Percentiles rank a stretch among this genome's conserved stretches.
These are phyloP conservation scores for Tulasnella sp. DNA, from an alignment of 768 basidiomycete species.

Conservation along the genomic window DNA sequence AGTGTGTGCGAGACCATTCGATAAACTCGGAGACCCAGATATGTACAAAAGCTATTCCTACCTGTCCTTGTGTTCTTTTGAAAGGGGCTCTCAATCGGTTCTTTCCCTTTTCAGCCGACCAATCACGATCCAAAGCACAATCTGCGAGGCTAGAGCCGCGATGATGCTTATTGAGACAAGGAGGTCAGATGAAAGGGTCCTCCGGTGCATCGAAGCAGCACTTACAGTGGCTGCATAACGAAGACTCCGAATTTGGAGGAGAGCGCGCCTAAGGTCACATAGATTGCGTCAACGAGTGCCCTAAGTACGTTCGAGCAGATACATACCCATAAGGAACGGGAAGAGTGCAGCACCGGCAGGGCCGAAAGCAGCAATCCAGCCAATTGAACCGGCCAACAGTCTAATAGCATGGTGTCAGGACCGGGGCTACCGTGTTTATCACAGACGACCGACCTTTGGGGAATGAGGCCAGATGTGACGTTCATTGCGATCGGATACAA, in stretches of 20 bases:
- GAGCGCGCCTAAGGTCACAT: constrained; percentile 29
- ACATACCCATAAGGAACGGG: constrained; percentile 40
- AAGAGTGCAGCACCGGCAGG: constrained; percentile 34
- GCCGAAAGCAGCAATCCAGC: constrained; percentile 27
- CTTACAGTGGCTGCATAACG: constrained; percentile 52
- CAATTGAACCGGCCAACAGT: constrained; percentile 9
- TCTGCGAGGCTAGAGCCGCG: constrained; percentile 48
- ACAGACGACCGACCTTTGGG: not conserved
- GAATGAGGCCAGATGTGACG: constrained; percentile 1
- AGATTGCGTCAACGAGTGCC: not conserved
- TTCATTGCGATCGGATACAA: constrained; percentile 21
- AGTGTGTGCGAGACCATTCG: not conserved
- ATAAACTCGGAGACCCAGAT: too few species aligned
- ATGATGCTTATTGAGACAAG: constrained; percentile 30
- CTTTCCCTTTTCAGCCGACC: not conserved
- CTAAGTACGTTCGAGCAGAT: not conserved
- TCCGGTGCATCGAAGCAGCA: not conserved
- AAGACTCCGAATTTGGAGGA: constrained; percentile 49
- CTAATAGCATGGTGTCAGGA: not conserved
- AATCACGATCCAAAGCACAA: constrained; percentile 35
- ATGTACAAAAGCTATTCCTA: too few species aligned
- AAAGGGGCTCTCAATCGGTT: not conserved
- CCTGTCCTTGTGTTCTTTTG: too few species aligned
- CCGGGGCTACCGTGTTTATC: too few species aligned
- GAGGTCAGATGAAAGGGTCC: not conserved